phyloP scores from a whole-genome alignment of 805 yeast genomes.

The Helenozyma rhizophorensis region DNA sequence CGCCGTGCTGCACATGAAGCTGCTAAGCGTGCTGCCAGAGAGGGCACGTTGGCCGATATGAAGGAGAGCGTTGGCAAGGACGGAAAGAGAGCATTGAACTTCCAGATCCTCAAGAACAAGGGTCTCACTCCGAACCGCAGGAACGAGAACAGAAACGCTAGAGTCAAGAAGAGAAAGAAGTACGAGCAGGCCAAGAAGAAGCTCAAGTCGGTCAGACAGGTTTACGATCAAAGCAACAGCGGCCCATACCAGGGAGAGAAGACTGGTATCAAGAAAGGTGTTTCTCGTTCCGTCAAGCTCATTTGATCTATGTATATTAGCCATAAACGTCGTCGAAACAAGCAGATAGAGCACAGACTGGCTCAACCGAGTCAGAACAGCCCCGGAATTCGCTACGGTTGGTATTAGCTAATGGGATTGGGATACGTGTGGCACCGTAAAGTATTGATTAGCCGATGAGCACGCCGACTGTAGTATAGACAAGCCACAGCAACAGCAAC shows the following conservation, averaged over 20 bases:
- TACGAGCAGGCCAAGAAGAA: slow-evolving; percentile 93
- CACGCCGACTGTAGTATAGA: background rate
- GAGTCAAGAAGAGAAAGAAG: slow-evolving; percentile 98
- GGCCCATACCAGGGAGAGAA: slow-evolving; percentile 86
- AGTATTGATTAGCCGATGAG: too few relatives aligned
- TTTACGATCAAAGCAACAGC: slow-evolving; percentile 66
- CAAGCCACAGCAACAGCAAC: background rate
- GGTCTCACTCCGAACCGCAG: slow-evolving; percentile 91
- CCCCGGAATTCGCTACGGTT: too few relatives aligned
- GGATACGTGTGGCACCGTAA: too few relatives aligned
- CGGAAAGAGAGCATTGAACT: slow-evolving; percentile 93
- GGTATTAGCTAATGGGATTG: too few relatives aligned
- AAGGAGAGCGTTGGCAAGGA: slow-evolving; percentile 63
- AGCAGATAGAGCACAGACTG: too few relatives aligned
- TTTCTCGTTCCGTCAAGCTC: slow-evolving; percentile 83
- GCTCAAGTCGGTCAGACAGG: slow-evolving; percentile 84
- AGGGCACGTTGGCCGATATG: slow-evolving; percentile 75
- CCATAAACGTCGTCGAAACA: too few relatives aligned
- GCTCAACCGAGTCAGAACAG: too few relatives aligned
- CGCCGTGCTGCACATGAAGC: slow-evolving; percentile 61
- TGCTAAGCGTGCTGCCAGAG: slow-evolving; percentile 77
- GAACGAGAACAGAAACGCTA: slow-evolving; percentile 90
- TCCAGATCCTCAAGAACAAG: slow-evolving; percentile 92
- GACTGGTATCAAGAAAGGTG: slow-evolving; percentile 95
- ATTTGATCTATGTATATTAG: slow-evolving; percentile 3